Percentiles rank a stretch among this genome's conserved stretches.
These are phyloP conservation scores for Nicotiana knightiana DNA, from an alignment of 257 asterid genomes.

Conservation along the genomic window DNA sequence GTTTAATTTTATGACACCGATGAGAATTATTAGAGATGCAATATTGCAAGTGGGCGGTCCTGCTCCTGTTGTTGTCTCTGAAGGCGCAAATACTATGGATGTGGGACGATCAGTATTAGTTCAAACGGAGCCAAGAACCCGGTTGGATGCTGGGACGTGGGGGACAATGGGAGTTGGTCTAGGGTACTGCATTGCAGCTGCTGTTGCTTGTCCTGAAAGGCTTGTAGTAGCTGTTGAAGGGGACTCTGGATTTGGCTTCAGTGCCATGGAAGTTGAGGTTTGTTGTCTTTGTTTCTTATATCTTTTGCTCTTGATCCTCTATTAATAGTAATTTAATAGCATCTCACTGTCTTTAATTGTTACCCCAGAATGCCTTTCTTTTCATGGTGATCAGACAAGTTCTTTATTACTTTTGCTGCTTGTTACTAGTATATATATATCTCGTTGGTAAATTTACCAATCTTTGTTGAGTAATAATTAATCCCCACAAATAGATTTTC, in stretches of 20 bases:
- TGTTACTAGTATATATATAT: neutral
- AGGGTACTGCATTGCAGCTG: constrained; percentile 97
- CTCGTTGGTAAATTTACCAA: neutral
- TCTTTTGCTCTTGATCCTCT: neutral
- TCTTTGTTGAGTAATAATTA: neutral
- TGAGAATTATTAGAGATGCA: constrained; percentile 90
- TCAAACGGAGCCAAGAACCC: constrained; percentile 84
- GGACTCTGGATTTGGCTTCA: constrained; percentile 94
- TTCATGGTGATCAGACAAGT: neutral
- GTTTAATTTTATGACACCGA: constrained; percentile 76
- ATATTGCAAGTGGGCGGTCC: constrained; percentile 58
- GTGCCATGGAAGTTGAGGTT: constrained; percentile 98
- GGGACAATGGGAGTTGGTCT: constrained; percentile 99
- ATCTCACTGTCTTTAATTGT: neutral
- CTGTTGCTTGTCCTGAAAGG: constrained; percentile 78
- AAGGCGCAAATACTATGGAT: constrained; percentile 94
- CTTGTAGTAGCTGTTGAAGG: constrained; percentile 96
- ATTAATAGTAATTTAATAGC: neutral
- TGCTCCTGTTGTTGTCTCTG: constrained; percentile 76
- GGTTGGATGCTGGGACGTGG: constrained; percentile 98
- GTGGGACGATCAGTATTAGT: constrained; percentile 76
- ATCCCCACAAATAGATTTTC: neutral
- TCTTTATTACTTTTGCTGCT: neutral
- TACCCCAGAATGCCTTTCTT: neutral
- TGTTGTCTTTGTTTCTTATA: constrained; percentile 3